A percentile compares a stretch with the other conserved stretches of the same genome.
Evolutionary conservation across 2,329 filamentous ascomycete species (phyloP).

Genomic region (Exophiala aquamarina): DNA sequence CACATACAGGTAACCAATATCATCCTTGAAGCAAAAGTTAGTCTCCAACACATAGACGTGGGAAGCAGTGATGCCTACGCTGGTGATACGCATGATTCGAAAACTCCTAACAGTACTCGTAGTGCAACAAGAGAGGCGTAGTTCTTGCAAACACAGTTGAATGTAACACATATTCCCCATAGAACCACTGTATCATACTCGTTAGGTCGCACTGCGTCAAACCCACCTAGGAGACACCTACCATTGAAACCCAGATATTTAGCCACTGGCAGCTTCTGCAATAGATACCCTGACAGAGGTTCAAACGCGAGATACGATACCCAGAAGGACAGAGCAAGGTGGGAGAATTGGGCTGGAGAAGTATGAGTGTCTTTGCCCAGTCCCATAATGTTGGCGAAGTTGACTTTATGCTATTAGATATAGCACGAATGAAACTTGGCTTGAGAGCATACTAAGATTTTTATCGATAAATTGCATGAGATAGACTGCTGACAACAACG

Average conservation of each 20-base stretch:
- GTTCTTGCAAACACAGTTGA: conserved; percentile 51
- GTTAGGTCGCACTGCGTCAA: not conserved
- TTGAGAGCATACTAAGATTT: conserved; percentile 38
- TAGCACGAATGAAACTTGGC: too few relatives aligned
- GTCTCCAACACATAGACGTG: too few relatives aligned
- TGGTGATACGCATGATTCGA: too few relatives aligned
- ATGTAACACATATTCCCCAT: conserved; percentile 51
- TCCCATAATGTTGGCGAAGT: conserved; percentile 61
- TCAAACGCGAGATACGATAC: conserved; percentile 59
- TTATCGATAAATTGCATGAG: conserved; percentile 58
- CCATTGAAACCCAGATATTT: conserved; percentile 51
- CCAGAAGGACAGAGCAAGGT: conserved; percentile 60
- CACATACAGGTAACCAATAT: not conserved
- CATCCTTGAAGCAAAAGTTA: not conserved
- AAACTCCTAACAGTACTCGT: conserved; percentile 35
- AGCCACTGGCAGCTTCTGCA: conserved; percentile 54
- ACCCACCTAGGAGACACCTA: not conserved
- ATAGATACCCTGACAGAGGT: conserved; percentile 57
- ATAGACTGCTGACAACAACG: conserved; percentile 53
- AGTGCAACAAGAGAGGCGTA: conserved; percentile 51
- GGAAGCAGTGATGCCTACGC: too few relatives aligned
- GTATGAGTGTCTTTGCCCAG: conserved; percentile 55
- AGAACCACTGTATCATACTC: conserved; percentile 29
- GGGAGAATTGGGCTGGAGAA: conserved; percentile 58
- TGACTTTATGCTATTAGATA: conserved; percentile 51